Base-by-base conservation (phyloP, 441 rosid genomes). In the Mallotus repandus region DNA sequence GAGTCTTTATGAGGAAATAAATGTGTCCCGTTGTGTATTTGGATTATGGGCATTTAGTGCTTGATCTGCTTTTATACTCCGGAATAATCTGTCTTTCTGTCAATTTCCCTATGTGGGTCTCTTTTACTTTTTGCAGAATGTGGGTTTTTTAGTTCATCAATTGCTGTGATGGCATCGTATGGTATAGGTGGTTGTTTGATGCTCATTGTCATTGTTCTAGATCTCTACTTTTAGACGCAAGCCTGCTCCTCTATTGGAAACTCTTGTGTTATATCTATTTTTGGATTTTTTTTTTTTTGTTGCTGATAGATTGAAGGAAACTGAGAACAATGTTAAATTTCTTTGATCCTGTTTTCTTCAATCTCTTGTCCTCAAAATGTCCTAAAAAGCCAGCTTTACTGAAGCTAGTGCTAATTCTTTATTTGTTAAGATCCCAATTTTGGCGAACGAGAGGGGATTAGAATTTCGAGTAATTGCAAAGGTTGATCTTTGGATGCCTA, bases 41-140 rank as follows among this genome's bases (percentile, higher is more conserved):
- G 52, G 54, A 52, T 22, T 4, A 0, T n/a, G 71, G 11, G 63
- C 64, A 63, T 71, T 76, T 15, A 35, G 12, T 76, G 25, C 62
- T 64, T 65, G 75, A 65, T 65, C 75, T 65, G 57, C 55, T 75
- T 67, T 53, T 41, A 4, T 56, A 46, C 70, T 41, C 9, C 14
- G 9, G 25, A 38, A 63, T 29, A 53, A 48, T 32, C 48, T 57
- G 52, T 21, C 50, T 45, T 25, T 59, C 18, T 22, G 63, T 63
- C 15, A 1, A 29, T 29, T 29, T 29, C 2, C 32, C 32, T 29
- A 29, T 29, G 32, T 29, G 32, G 52, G 69, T 25, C 5, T 53
- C 38, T 56, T 65, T 32, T 3, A 29, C 14, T 9, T 46, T 68
- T 68, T 29, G 13, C 1, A 53, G 18, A 59, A 21, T 63, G 60